A percentile compares a stretch with the other conserved stretches of the same genome.
phyloP scores from a whole-genome alignment of 1,284 basidiomycete species.

The Salmacisia buchloeana region DNA sequence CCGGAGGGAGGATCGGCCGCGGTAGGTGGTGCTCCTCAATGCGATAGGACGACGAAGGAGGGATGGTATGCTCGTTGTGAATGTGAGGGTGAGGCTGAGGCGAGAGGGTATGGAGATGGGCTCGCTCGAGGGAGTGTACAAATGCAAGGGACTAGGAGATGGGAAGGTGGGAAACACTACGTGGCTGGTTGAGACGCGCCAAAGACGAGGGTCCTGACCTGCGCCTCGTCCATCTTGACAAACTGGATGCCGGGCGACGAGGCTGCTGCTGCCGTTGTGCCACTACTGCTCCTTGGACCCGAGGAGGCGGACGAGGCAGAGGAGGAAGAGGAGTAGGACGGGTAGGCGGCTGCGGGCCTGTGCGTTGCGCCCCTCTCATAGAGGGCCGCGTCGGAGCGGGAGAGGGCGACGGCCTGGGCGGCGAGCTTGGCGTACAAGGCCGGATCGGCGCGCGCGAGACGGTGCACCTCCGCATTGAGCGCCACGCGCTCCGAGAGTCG shows the following conservation, averaged over 20 bases:
- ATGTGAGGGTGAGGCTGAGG: too few relatives aligned
- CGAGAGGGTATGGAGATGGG: too few relatives aligned
- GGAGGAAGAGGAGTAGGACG: too few relatives aligned
- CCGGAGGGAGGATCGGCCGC: conserved; percentile 21
- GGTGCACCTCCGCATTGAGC: conserved; percentile 24
- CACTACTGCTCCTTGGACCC: background rate
- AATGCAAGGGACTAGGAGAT: too few relatives aligned
- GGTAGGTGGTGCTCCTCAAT: background rate
- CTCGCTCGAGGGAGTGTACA: too few relatives aligned
- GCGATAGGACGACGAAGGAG: too few relatives aligned
- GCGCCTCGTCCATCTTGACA: conserved; percentile 3
- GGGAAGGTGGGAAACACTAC: too few relatives aligned
- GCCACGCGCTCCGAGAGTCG: conserved; percentile 20
- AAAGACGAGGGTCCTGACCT: too few relatives aligned
- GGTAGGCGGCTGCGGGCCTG: conserved; percentile 4
- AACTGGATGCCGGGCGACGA: conserved; percentile 22
- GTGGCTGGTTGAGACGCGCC: too few relatives aligned
- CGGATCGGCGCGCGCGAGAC: conserved; percentile 24
- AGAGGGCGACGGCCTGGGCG: conserved; percentile 28
- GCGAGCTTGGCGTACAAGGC: conserved; percentile 34
- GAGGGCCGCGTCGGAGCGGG: conserved; percentile 23
- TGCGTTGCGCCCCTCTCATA: conserved; percentile 22
- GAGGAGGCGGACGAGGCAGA: too few relatives aligned
- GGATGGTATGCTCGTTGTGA: too few relatives aligned
- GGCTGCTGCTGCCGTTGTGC: conserved; percentile 9